Base-by-base conservation (phyloP, 176 grass and related monocot species). In the Oryza australiensis region DNA sequence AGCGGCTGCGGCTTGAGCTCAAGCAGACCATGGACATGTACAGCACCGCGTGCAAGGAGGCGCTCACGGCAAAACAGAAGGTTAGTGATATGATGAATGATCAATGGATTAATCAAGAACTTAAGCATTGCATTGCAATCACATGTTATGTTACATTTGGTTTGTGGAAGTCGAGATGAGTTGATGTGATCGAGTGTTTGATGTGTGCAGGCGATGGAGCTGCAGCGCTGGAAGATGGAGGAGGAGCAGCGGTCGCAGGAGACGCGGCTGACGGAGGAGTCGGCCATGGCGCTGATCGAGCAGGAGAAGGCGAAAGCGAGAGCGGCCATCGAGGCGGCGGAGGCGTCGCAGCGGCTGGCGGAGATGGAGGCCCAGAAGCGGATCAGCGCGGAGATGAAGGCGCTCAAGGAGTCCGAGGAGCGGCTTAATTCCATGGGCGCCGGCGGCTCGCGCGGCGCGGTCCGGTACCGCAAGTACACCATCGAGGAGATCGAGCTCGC, bases 21-120 rank as follows among this genome's bases (percentile, higher is more conserved):
- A 93, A 95, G 86, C 92, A 95, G 41, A 95, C 95, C 14, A 94
- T 95, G 95, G 92, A 98, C 62, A 98, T 98, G 95, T 98, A 98
- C 84, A 94, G 87, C 90, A 98, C 88, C 5, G 95, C 95, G 38
- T 98, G 95, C 88, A 93, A 89, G 82, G 95, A 98, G 92, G 92
- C 92, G 2, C 42, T 91, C 9, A 85, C 46, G 9, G 88, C 90
- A 1, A 95, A 94, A 68, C 92, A 98, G 69, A 94, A 98, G 82
- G 91, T 87, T 3, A 3, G 7, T 24, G 55, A 23, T 22, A 20
- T 53, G 16, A 18, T 51, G 0, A 0, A 13, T n/a, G 49, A 20
- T n/a, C 22, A 2, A 59, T 23, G 18, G 6, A 43, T 26, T 53
- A 33, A 18, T 11, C 10, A 70, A 42, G 35, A 70, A 55, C 13